These are phyloP conservation scores for Cladorrhinum sp. DNA, from an alignment of 2,329 filamentous ascomycete species.

Conservation along the genomic window DNA sequence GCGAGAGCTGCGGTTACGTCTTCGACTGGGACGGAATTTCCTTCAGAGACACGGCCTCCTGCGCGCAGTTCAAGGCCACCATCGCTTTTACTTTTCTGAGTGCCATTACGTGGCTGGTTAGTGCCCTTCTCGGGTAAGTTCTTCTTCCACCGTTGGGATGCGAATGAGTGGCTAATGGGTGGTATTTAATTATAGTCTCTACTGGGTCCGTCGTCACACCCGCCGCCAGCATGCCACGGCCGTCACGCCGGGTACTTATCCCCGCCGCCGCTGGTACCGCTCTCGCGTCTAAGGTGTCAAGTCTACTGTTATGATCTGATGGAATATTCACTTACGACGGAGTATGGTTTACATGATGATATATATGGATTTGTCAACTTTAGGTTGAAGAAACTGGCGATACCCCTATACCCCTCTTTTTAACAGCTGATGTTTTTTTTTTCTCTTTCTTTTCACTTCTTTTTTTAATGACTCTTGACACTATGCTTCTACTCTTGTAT, in stretches of 20 bases:
- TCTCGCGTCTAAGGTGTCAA: conserved; percentile 38
- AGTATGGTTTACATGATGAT: not conserved
- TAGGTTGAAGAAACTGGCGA: not conserved
- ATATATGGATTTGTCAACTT: not conserved
- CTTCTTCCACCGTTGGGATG: too few species aligned
- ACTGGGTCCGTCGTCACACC: conserved; percentile 48
- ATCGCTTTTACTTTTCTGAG: conserved; percentile 71
- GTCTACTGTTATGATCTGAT: not conserved
- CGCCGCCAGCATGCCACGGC: conserved; percentile 22
- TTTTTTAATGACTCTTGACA: not conserved
- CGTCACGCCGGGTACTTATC: conserved; percentile 25
- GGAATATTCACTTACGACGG: not conserved
- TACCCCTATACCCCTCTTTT: not conserved
- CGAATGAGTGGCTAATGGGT: not conserved
- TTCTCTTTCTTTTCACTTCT: not conserved
- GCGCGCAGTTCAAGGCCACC: conserved; percentile 66
- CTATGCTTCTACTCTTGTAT: not conserved
- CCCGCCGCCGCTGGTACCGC: conserved; percentile 42
- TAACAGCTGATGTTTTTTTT: conserved; percentile 2
- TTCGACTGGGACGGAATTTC: conserved; percentile 60
- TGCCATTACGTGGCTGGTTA: conserved; percentile 67
- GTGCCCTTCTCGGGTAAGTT: conserved; percentile 50
- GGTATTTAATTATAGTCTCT: conserved; percentile 34
- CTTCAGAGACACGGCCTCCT: conserved; percentile 48
- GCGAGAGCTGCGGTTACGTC: conserved; percentile 34